Conservation (phyloP, 2,329 filamentous ascomycete genomes). For the Ophiostoma pallidulum region DNA sequence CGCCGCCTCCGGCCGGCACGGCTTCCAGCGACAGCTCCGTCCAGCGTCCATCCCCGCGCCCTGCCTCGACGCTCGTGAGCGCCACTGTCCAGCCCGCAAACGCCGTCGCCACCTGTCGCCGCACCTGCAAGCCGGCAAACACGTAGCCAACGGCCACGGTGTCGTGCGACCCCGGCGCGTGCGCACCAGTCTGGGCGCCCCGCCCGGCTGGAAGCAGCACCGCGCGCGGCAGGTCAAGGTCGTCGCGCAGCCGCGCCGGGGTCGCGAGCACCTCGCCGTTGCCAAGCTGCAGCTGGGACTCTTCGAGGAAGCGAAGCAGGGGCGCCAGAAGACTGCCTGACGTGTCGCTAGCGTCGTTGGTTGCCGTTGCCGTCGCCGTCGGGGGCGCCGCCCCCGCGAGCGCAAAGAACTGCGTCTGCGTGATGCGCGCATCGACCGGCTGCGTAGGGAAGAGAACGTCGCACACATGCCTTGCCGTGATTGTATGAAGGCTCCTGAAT, state of each 20-base stretch:
- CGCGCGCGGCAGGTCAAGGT: slow-evolving; percentile 19
- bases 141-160: slow-evolving; percentile 26
- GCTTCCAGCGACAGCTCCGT: slow-evolving; percentile 40
- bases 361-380: slow-evolving; percentile 8
- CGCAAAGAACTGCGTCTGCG: slow-evolving; percentile 27
- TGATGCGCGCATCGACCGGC: slow-evolving; percentile 40
- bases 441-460: slow-evolving; percentile 39
- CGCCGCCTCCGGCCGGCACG: slow-evolving; percentile 5
- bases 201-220: slow-evolving; percentile 12
- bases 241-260: slow-evolving; percentile 20
- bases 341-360: too few relatives aligned
- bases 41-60: slow-evolving; percentile 40
- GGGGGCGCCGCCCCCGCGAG: slow-evolving; percentile 20
- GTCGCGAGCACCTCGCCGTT: slow-evolving; percentile 39
- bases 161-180: background rate
- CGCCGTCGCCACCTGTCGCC: slow-evolving; percentile 33
- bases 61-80: slow-evolving; percentile 44
- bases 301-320: slow-evolving; percentile 34
- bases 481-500: slow-evolving; percentile 18
- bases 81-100: slow-evolving; percentile 37
- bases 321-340: too few relatives aligned
- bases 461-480: slow-evolving; percentile 28
- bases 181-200: background rate
- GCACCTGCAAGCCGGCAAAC: slow-evolving; percentile 45
- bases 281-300: slow-evolving; percentile 37